phyloP scores from a whole-genome alignment of 1,139 yeast genomes.

The Yamadazyma triangularis region DNA sequence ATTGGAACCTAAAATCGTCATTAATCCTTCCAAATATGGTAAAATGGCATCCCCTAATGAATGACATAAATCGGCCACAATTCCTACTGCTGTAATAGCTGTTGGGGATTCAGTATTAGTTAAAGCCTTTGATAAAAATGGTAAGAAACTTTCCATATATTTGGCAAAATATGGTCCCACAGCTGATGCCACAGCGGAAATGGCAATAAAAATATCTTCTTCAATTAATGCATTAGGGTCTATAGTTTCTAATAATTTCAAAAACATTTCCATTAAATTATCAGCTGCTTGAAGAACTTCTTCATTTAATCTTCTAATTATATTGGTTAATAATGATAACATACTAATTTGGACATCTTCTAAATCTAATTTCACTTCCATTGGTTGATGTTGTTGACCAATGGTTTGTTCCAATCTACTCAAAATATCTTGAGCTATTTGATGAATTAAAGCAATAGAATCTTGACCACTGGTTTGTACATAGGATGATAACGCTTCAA shows the following conservation, averaged over 20 bases:
- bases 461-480: constrained; percentile 73
- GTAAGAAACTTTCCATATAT: constrained; percentile 79
- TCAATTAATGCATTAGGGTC: constrained; percentile 76
- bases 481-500: constrained; percentile 83
- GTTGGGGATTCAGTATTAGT: constrained; percentile 80
- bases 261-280: constrained; percentile 75
- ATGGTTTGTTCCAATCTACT: constrained; percentile 55
- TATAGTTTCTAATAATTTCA: constrained; percentile 60
- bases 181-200: constrained; percentile 84
- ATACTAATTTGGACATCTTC: constrained; percentile 90
- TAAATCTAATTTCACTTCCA: constrained; percentile 71
- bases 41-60: constrained; percentile 72
- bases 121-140: constrained; percentile 73
- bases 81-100: constrained; percentile 85
- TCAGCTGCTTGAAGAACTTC: constrained; percentile 72
- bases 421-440: constrained; percentile 71
- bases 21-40: constrained; percentile 74
- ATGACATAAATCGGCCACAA: constrained; percentile 96
- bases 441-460: constrained; percentile 63
- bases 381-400: constrained; percentile 46
- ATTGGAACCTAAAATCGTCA: constrained; percentile 74
- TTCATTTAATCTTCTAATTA: constrained; percentile 75
- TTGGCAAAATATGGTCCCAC: constrained; percentile 64
- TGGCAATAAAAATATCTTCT: constrained; percentile 90
- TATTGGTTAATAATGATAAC: constrained; percentile 79